Evolutionary conservation across 352 stramenopile genomes (phyloP).

Genomic region (Thalassiosira exigua): DNA sequence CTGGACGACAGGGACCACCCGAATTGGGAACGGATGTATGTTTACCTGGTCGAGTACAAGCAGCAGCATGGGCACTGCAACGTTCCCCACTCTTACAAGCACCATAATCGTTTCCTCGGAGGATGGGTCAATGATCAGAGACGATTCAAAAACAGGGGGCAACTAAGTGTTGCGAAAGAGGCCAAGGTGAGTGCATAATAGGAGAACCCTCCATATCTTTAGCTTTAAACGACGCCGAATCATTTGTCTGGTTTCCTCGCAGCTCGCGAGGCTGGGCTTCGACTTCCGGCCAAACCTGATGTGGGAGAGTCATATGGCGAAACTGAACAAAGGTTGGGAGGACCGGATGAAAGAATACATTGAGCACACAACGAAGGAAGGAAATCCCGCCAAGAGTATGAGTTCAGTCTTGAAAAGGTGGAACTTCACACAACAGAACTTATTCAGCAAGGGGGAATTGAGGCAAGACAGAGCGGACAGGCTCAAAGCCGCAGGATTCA

Average conservation of each 20-base stretch:
- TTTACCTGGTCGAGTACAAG: conserved; percentile 19
- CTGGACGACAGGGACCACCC: neutral
- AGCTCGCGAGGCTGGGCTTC: conserved; percentile 14
- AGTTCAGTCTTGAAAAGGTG: too few species aligned
- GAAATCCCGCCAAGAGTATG: neutral
- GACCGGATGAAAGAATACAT: neutral
- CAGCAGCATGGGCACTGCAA: conserved; percentile 14
- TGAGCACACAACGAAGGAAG: neutral
- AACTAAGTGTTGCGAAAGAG: neutral
- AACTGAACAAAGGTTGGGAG: too few species aligned
- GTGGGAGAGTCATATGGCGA: neutral
- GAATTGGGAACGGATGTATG: conserved; percentile 10
- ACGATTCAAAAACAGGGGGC: too few species aligned
- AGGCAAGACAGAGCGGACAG: neutral
- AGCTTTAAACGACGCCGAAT: too few species aligned
- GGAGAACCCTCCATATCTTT: too few species aligned
- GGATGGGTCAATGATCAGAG: neutral
- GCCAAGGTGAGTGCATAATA: neutral
- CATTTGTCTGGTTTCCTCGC: too few species aligned
- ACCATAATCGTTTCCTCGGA: conserved; percentile 7
- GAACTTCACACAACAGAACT: conserved; percentile 1
- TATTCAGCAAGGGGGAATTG: neutral
- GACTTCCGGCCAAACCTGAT: neutral
- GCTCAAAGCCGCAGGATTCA: conserved; percentile 9
- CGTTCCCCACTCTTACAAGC: conserved; percentile 1